Conservation (phyloP, 352 stramenopile species). For the Phytopythium mirpurense region DNA sequence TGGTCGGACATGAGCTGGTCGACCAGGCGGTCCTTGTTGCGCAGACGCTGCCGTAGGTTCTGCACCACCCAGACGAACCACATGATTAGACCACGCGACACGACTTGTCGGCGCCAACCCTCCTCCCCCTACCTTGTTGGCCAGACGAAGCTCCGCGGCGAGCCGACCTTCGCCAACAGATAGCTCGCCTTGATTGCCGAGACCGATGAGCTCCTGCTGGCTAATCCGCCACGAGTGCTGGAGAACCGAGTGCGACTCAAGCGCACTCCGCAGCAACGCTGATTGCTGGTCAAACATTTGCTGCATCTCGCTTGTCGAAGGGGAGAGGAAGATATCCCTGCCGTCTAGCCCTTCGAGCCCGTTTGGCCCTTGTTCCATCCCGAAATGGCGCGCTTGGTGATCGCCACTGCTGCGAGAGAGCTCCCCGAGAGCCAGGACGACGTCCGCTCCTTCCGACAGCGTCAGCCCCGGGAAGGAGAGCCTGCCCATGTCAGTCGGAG, state of each 20-base stretch:
- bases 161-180: constrained; percentile 80
- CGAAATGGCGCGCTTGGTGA: constrained; percentile 31
- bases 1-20: constrained; percentile 80
- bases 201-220: constrained; percentile 64
- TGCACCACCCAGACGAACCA: constrained; percentile 13
- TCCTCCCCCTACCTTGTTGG: constrained; percentile 68
- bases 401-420: constrained; percentile 30
- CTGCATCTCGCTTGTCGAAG: constrained; percentile 84
- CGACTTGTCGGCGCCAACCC: neutral
- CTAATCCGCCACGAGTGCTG: constrained; percentile 75
- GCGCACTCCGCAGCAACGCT: constrained; percentile 49
- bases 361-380: constrained; percentile 30
- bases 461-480: constrained; percentile 41
- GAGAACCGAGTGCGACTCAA: constrained; percentile 70
- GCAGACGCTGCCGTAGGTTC: constrained; percentile 73
- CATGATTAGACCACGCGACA: neutral
- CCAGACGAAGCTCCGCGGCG: constrained; percentile 70
- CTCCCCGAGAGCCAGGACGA: constrained; percentile 63
- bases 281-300: constrained; percentile 88
- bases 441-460: constrained; percentile 71
- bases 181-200: constrained; percentile 43
- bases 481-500: constrained; percentile 2
- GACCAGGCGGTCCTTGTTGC: constrained; percentile 81
- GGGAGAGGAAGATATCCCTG: constrained; percentile 74
- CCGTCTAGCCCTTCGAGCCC: constrained; percentile 54